Base-by-base conservation (phyloP, 768 basidiomycete genomes). In the Suillus brevipes region DNA sequence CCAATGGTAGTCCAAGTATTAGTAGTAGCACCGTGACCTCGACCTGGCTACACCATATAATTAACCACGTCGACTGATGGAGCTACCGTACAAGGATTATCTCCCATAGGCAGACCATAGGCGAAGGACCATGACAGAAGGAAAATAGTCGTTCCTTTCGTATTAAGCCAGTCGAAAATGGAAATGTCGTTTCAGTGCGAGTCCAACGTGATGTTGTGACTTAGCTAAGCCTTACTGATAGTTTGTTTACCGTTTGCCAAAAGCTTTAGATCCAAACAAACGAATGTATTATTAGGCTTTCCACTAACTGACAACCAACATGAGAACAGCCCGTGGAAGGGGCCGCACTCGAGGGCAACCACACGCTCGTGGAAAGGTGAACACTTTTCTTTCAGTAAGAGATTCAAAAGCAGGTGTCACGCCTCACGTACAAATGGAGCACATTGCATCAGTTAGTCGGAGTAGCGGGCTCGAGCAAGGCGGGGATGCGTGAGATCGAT, bases 391-490 rank as follows among this genome's bases (percentile, higher is more conserved):
- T 6, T 40, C 4, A 28, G 42, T 43, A 2, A 59, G 25, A 31
- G 42, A 20, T 28, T 12, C 58, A 20, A 59, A 20, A 20, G n/a
- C 56, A 58, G 8, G 36, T 18, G 38, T 18, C 12, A 28, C 58
- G 25, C 58, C 58, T 7, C 25, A 42, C 16, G 20, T 18, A 18
- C 82, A 78, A 52, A 88, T 91, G 87, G 85, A 89, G 64, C 77
- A 84, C 59, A 83, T 92, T 57, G 83, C 90, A 2, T 90, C 89
- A 2, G 85, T 92, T 56, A 92, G 91, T 71, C 82, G 91, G 47
- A 91, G 89, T 69, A 88, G 91, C 68, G 90, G 91, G 12, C 72
- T 92, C 31, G 88, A 89, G 69, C 87, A 84, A 68, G 89, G 86
- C 65, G 90, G 91, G 45, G 88, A 92, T 77, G 82, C 84, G 91